Conservation (phyloP, 441 rosid species). For the Daphne laureola region DNA sequence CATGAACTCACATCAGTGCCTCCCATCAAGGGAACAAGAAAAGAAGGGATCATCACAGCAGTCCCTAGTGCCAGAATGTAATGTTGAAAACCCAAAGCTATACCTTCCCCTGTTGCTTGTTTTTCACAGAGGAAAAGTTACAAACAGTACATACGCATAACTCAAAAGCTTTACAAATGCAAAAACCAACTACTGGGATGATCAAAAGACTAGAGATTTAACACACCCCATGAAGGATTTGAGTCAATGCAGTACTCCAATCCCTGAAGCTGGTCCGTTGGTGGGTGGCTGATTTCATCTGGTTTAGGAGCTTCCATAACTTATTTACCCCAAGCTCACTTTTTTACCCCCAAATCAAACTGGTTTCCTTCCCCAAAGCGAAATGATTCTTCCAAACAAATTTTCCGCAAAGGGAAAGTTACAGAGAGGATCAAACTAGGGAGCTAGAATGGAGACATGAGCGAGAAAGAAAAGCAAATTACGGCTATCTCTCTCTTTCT, state of each 20-base stretch:
- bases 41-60: slow-evolving; percentile 98
- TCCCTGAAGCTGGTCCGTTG: slow-evolving; percentile 99
- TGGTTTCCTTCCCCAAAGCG: slow-evolving; percentile 10
- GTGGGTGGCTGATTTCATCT: slow-evolving; percentile 86
- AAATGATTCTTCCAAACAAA: slow-evolving; percentile 23
- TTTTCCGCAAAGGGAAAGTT: slow-evolving; percentile 10
- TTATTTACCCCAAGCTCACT: slow-evolving; percentile 1
- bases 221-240: slow-evolving; percentile 94
- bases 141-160: slow-evolving; percentile 5
- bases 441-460: slow-evolving; percentile 1
- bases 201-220: slow-evolving; percentile 4
- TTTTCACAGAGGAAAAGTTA: slow-evolving; percentile 12
- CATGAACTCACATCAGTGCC: slow-evolving; percentile 67
- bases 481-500: slow-evolving; percentile 10
- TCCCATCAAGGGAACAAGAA: slow-evolving; percentile 98
- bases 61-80: slow-evolving; percentile 94
- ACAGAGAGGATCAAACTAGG: background rate
- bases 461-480: slow-evolving; percentile 13
- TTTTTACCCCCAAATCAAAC: background rate
- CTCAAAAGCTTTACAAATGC: background rate
- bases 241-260: slow-evolving; percentile 98
- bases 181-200: background rate
- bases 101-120: slow-evolving; percentile 64
- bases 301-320: slow-evolving; percentile 84
- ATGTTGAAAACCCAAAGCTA: slow-evolving; percentile 95